Evolutionary conservation across 164 flowering plant genomes (phyloP).

Genomic region (Tetracentron sinense): DNA sequence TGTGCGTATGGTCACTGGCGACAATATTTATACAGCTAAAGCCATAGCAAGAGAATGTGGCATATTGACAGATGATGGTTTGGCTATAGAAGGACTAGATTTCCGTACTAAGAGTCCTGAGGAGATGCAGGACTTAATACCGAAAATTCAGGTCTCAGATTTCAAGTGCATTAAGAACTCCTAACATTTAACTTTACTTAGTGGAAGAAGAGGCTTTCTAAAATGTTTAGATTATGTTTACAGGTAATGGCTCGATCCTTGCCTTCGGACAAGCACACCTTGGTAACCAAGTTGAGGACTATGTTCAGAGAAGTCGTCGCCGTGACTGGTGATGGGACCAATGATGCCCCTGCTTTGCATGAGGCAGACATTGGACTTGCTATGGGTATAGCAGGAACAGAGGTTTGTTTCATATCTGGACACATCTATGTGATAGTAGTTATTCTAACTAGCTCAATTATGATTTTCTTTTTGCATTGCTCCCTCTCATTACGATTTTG

Average conservation of each 20-base stretch:
- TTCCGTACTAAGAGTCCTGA: constrained; percentile 27
- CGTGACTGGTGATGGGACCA: constrained; percentile 46
- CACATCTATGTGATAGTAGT: background rate
- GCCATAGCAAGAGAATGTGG: constrained; percentile 62
- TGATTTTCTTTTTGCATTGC: background rate
- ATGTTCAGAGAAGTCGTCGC: constrained; percentile 34
- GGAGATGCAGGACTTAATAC: constrained; percentile 32
- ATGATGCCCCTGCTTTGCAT: no score
- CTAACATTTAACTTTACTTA: background rate
- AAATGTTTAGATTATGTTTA: background rate
- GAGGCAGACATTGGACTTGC: constrained; percentile 51
- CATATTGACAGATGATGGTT: constrained; percentile 38
- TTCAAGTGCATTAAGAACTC: background rate
- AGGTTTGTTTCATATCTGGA: constrained; percentile 23
- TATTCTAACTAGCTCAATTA: background rate
- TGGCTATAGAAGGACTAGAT: constrained; percentile 49
- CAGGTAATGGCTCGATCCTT: constrained; percentile 49
- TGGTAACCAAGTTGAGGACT: constrained; percentile 28
- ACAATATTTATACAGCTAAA: constrained; percentile 48
- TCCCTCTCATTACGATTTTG: background rate
- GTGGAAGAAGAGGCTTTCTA: background rate
- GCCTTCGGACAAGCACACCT: no score
- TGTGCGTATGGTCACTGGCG: constrained; percentile 57
- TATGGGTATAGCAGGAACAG: constrained; percentile 50
- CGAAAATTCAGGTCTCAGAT: constrained; percentile 36